These are phyloP conservation scores for Solanum clarkiae DNA, from an alignment of 257 asterid genomes.

Conservation along the genomic window DNA sequence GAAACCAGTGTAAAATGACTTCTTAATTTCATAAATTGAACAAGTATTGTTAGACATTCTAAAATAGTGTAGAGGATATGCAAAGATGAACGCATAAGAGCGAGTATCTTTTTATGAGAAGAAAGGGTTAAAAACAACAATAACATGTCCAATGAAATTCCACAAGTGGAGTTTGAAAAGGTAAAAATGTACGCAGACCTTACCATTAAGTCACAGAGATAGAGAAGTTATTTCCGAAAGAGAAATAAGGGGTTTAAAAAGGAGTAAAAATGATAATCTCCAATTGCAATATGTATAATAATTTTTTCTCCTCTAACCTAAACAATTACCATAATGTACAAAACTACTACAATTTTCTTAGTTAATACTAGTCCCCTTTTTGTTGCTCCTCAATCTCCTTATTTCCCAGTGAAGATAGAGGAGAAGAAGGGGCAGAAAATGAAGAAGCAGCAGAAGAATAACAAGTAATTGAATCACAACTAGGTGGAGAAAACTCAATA, in stretches of 20 bases:
- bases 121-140: too few species aligned
- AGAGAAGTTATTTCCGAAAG: too few species aligned
- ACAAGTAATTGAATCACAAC: background rate
- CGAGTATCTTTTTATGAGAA: too few species aligned
- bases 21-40: too few species aligned
- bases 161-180: too few species aligned
- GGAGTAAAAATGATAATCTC: background rate
- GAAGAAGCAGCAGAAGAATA: conserved; percentile 9
- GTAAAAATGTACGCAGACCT: too few species aligned
- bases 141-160: too few species aligned
- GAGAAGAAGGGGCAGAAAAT: conserved; percentile 6
- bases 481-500: background rate
- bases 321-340: background rate
- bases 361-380: background rate
- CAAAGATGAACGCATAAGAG: too few species aligned
- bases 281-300: background rate
- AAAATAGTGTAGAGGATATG: too few species aligned
- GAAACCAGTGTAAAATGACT: too few species aligned
- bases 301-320: background rate
- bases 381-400: conserved; percentile 10
- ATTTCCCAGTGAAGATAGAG: background rate
- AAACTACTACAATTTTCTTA: background rate
- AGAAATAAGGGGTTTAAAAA: too few species aligned
- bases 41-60: too few species aligned
- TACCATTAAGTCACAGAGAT: accelerated